These are phyloP conservation scores for Thinopyrum elongatum DNA, from an alignment of 176 grass and related monocot species.

Conservation along the genomic window DNA sequence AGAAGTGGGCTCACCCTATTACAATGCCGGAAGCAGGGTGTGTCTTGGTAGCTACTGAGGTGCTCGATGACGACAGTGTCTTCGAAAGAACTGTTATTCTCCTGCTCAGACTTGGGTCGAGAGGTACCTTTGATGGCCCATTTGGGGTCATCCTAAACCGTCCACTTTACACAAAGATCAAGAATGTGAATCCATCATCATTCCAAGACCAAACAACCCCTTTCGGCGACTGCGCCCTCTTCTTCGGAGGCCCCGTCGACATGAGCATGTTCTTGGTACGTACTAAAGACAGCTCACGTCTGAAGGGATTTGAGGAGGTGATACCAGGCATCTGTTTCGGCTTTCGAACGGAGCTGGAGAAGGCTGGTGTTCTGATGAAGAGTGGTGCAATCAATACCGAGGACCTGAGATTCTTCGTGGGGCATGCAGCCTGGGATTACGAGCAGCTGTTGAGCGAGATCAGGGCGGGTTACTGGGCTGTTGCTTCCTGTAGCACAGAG, in stretches of 20 bases:
- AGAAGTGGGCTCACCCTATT: conserved; percentile 87
- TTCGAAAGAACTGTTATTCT: conserved; percentile 85
- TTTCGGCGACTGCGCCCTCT: conserved; percentile 61
- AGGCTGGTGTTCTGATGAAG: conserved; percentile 61
- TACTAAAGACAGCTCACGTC: conserved; percentile 37
- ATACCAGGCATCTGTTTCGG: conserved; percentile 70
- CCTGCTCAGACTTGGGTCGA: conserved; percentile 66
- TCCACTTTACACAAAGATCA: conserved; percentile 77
- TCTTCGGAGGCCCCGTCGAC: conserved; percentile 82
- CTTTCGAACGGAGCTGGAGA: conserved; percentile 64
- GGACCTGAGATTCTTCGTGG: conserved; percentile 76
- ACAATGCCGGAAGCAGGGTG: conserved; percentile 81
- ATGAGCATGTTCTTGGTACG: conserved; percentile 87
- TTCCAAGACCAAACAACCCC: conserved; percentile 60
- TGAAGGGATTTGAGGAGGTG: conserved; percentile 75
- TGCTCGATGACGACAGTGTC: conserved; percentile 62
- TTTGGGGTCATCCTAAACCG: conserved; percentile 84
- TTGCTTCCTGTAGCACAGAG: conserved; percentile 76
- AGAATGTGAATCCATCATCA: conserved; percentile 63
- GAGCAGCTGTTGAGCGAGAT: conserved; percentile 85
- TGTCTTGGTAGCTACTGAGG: conserved; percentile 77
- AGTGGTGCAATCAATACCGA: conserved; percentile 49
- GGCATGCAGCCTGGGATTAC: conserved; percentile 71
- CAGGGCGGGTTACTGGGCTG: conserved; percentile 61
- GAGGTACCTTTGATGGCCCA: conserved; percentile 52